Percentiles rank a stretch among this genome's conserved stretches.
These are phyloP conservation scores for Aureobasidium sp. DNA, from an alignment of 2,329 filamentous ascomycete species.

Conservation along the genomic window DNA sequence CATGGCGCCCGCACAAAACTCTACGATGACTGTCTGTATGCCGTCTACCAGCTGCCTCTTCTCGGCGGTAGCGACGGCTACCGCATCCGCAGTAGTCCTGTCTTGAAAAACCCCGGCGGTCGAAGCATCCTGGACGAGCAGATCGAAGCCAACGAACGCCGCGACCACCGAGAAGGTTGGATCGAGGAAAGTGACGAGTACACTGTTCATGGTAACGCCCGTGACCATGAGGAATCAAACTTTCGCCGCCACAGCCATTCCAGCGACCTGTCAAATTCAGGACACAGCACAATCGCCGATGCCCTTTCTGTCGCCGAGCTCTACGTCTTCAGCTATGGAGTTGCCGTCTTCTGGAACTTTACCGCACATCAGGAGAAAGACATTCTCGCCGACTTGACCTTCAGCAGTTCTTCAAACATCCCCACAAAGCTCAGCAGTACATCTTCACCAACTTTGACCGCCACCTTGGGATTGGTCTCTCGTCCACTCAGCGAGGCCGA, in stretches of 20 bases:
- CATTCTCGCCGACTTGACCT: constrained; percentile 87
- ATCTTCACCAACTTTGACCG: constrained; percentile 21
- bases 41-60: constrained; percentile 86
- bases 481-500: constrained; percentile 79
- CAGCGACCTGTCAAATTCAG: constrained; percentile 36
- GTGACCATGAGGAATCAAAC: constrained; percentile 14
- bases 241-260: constrained; percentile 25
- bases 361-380: constrained; percentile 94
- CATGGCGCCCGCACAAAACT: constrained; percentile 91
- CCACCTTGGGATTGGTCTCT: constrained; percentile 59
- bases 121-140: constrained; percentile 90
- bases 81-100: constrained; percentile 79
- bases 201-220: constrained; percentile 26
- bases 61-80: constrained; percentile 82
- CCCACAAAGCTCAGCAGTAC: constrained; percentile 16
- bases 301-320: constrained; percentile 82
- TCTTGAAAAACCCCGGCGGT: constrained; percentile 85
- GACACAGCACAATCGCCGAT: constrained; percentile 55
- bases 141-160: constrained; percentile 84
- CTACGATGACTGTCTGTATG: constrained; percentile 96
- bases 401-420: constrained; percentile 59
- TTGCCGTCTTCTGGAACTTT: constrained; percentile 99
- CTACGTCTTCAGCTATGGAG: constrained; percentile 95
- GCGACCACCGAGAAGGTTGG: constrained; percentile 88
- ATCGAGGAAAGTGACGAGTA: constrained; percentile 71